phyloP scores from a whole-genome alignment of 352 stramenopile genomes.

The Stramenopiles sp. region DNA sequence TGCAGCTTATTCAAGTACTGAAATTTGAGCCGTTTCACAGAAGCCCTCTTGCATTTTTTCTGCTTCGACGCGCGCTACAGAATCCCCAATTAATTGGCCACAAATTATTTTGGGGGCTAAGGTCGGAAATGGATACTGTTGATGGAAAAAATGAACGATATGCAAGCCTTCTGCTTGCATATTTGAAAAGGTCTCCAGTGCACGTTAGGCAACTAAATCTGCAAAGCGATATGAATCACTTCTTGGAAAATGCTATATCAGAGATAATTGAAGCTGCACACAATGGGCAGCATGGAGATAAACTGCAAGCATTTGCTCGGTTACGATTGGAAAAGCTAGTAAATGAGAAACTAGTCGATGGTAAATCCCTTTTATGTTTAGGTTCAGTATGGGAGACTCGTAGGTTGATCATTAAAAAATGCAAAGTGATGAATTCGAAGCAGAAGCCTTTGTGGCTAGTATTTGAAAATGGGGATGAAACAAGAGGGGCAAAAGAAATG shows the following conservation, averaged over 20 bases:
- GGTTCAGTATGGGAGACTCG: conserved; percentile 58
- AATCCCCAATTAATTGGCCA: conserved; percentile 63
- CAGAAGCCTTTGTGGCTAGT: conserved; percentile 67
- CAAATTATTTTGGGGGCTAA: conserved; percentile 65
- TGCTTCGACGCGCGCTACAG: conserved; percentile 62
- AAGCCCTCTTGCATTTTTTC: conserved; percentile 41
- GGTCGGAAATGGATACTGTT: conserved; percentile 54
- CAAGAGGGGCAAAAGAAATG: conserved; percentile 22
- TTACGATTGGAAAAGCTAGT: conserved; percentile 29
- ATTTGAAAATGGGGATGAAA: conserved; percentile 42
- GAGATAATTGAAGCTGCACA: neutral
- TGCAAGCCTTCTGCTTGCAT: neutral
- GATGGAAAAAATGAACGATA: conserved; percentile 10
- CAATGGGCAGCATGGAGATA: neutral
- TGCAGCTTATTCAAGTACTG: conserved; percentile 59
- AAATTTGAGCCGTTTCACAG: conserved; percentile 65
- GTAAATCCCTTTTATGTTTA: conserved; percentile 64
- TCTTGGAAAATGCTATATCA: neutral
- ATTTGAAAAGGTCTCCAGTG: neutral
- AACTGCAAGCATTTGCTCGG: neutral
- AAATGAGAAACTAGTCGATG: conserved; percentile 58
- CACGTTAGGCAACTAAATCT: neutral
- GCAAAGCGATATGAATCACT: neutral
- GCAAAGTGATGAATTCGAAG: conserved; percentile 74
- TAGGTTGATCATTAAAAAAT: conserved; percentile 48